These are phyloP conservation scores for Lactarius vividus DNA, from an alignment of 768 basidiomycete species.

Conservation along the genomic window DNA sequence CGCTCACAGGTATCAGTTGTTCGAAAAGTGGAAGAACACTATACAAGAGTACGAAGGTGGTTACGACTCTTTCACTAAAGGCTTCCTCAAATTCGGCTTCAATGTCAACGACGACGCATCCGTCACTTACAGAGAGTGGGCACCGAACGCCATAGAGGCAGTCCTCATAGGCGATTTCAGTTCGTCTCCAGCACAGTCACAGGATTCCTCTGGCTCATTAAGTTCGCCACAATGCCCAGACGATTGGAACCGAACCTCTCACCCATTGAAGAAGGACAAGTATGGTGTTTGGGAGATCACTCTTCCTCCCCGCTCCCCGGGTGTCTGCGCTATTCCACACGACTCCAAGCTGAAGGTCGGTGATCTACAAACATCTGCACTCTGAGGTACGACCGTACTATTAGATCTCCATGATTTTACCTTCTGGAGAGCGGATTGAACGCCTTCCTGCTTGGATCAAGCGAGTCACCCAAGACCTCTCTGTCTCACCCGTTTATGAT, in stretches of 20 bases:
- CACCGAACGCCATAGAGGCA: conserved; percentile 83
- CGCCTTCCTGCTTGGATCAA: conserved; percentile 92
- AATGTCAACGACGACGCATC: conserved; percentile 63
- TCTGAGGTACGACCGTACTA: conserved; percentile 1
- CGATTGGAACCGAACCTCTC: conserved; percentile 79
- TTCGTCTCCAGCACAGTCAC: conserved; percentile 43
- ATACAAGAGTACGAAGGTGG: conserved; percentile 84
- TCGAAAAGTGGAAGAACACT: conserved; percentile 70
- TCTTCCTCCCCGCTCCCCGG: conserved; percentile 62
- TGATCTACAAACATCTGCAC: background rate
- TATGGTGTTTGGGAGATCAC: conserved; percentile 91
- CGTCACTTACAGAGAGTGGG: conserved; percentile 93
- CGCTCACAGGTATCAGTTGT: conserved; percentile 62
- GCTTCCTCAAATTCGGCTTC: conserved; percentile 78
- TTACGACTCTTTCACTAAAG: conserved; percentile 71
- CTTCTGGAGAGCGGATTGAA: conserved; percentile 78
- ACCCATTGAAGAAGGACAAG: conserved; percentile 79
- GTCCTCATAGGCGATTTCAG: conserved; percentile 95
- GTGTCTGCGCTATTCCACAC: conserved; percentile 83
- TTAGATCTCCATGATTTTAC: conserved; percentile 90
- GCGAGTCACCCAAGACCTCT: conserved; percentile 92
- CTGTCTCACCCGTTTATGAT: conserved; percentile 88
- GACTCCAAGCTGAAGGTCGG: conserved; percentile 88
- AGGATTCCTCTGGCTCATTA: background rate
- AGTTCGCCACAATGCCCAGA: conserved; percentile 46